A percentile compares a stretch with the other conserved stretches of the same genome.
phyloP scores from a whole-genome alignment of 2,329 filamentous ascomycete genomes.

The Aspergillus ochraceus region DNA sequence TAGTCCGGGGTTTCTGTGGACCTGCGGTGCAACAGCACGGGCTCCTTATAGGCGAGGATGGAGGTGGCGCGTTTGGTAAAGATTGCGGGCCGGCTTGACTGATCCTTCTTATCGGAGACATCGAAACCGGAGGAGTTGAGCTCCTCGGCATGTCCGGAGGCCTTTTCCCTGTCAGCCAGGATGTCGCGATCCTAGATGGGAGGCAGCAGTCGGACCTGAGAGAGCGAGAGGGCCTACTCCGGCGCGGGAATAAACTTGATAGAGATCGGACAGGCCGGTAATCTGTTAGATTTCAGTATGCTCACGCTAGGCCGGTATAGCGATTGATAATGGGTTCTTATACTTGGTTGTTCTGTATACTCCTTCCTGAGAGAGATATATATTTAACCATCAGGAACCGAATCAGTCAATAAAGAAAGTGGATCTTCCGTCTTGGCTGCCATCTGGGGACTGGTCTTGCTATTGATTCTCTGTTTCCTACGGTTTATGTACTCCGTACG shows the following conservation, averaged over 20 bases:
- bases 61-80: slow-evolving; percentile 57
- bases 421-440: neutral
- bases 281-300: too few species aligned
- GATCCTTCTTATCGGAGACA: slow-evolving; percentile 54
- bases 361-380: too few species aligned
- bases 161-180: slow-evolving; percentile 60
- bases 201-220: slow-evolving; percentile 45
- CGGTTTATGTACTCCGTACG: too few species aligned
- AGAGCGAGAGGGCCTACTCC: slow-evolving; percentile 31
- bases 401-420: neutral
- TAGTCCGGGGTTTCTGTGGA: slow-evolving; percentile 57
- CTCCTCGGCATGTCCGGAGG: slow-evolving; percentile 57
- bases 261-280: slow-evolving; percentile 38
- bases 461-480: too few species aligned
- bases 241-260: slow-evolving; percentile 54
- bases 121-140: slow-evolving; percentile 59
- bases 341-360: too few species aligned
- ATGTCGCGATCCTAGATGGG: slow-evolving; percentile 53
- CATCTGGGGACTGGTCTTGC: neutral
- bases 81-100: slow-evolving; percentile 56
- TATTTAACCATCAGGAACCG: too few species aligned
- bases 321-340: too few species aligned
- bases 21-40: slow-evolving; percentile 46
- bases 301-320: too few species aligned
- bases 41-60: slow-evolving; percentile 51